Evolutionary conservation across 2,329 filamentous ascomycete genomes (phyloP), one percentile per base, ranked within the genome.

Genomic region (Botryosphaeria dothidea): DNA sequence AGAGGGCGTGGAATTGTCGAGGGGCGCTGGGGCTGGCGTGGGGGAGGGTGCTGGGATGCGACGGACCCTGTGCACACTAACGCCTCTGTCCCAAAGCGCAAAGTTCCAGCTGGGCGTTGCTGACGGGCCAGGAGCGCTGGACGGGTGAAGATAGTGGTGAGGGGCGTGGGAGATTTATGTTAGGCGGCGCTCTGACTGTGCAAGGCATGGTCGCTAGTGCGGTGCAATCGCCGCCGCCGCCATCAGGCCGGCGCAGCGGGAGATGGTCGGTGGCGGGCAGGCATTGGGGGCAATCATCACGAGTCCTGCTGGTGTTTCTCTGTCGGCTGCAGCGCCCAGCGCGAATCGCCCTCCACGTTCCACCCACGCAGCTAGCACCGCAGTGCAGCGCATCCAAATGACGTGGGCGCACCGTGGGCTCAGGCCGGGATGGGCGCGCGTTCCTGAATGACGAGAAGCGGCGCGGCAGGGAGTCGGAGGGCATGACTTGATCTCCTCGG

Each of bases 251-350:
- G 52, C 52, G n/a, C 34, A n/a, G 19, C 45, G 19, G 45, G 19
- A 23, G 19, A 9, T 48, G 19, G 19, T 25, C 34, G 34, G 49
- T 15, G 19, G 34, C 31, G 8, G 51, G 27, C 21, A 36, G 9
- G 56, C 56, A 60, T n/a, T n/a, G n/a, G n/a, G n/a, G n/a, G n/a
- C n/a, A n/a, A n/a, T n/a, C n/a, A n/a, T 60, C 56, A 60, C 56
- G 56, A 45, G 56, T 46, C 56, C 38, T 17, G 52, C 36, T 60
- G 41, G 56, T 60, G 54, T 60, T 60, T 27, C 13, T 13, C 29
- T 19, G 36, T 34, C 56, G 56, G 56, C 56, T 31, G 56, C 56
- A 60, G 56, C 56, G 56, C 56, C 38, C 56, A 60, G 56, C 56
- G 56, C 56, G 38, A n/a, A 13, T 13, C 46, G 21, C n/a, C 46